Evolutionary conservation across 129 eudicot genomes (phyloP).

Genomic region (Erigeron canadensis): DNA sequence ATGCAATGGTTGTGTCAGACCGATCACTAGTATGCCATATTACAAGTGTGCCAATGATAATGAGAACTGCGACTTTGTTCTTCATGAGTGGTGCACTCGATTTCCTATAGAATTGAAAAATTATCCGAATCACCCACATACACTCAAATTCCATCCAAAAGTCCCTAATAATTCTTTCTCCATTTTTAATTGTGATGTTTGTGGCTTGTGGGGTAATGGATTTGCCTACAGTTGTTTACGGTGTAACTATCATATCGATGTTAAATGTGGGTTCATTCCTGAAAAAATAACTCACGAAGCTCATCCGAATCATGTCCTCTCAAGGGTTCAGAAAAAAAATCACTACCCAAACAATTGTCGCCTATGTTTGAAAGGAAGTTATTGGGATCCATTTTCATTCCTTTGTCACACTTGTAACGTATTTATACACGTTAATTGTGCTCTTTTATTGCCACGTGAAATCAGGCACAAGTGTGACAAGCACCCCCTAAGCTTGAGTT

Average conservation of each 20-base stretch:
- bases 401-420: not conserved
- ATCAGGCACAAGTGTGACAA: not conserved
- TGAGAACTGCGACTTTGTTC: too few relatives aligned
- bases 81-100: too few relatives aligned
- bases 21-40: not conserved
- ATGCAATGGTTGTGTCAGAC: not conserved
- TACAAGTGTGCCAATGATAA: too few relatives aligned
- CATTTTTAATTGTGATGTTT: not conserved
- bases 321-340: too few relatives aligned
- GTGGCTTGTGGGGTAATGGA: not conserved
- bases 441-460: not conserved
- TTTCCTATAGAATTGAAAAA: not conserved
- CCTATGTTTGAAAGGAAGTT: too few relatives aligned
- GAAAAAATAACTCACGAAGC: too few relatives aligned
- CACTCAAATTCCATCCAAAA: not conserved
- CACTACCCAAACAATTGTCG: too few relatives aligned
- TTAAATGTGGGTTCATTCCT: too few relatives aligned
- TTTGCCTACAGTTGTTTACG: slow-evolving; percentile 8
- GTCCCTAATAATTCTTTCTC: not conserved
- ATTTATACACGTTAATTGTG: not conserved
- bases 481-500: not conserved
- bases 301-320: too few relatives aligned
- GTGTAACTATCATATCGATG: too few relatives aligned
- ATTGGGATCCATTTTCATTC: too few relatives aligned
- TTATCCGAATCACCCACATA: not conserved